phyloP scores from a whole-genome alignment of 1,139 yeast genomes.

The Kodamaea suecica region DNA sequence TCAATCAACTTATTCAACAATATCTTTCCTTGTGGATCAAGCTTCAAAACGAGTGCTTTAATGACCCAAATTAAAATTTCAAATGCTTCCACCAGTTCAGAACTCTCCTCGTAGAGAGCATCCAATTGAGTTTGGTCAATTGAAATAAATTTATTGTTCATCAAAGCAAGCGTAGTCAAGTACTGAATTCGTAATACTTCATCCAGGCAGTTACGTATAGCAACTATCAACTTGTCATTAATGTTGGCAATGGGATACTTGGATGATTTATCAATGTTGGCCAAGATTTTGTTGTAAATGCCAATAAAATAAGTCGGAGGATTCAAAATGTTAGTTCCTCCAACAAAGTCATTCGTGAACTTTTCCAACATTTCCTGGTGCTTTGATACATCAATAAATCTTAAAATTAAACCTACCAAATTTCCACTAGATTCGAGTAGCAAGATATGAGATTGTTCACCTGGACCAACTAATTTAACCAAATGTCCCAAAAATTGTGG shows the following conservation, averaged over 20 bases:
- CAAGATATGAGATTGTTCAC: constrained; percentile 1
- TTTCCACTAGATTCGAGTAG: constrained; percentile 34
- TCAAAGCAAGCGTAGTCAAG: constrained; percentile 54
- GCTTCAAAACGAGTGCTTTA: constrained; percentile 64
- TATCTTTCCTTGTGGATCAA: constrained; percentile 46
- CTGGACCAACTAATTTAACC: constrained; percentile 3
- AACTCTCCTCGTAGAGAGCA: constrained; percentile 2
- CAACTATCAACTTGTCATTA: constrained; percentile 17
- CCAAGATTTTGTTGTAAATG: constrained; percentile 48
- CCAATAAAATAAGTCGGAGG: constrained; percentile 43
- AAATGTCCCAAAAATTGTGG: constrained; percentile 27
- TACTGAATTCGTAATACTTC: constrained; percentile 50
- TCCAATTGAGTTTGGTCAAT: constrained; percentile 3
- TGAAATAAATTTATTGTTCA: constrained; percentile 47
- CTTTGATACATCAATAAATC: constrained; percentile 34
- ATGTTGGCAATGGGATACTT: constrained; percentile 7
- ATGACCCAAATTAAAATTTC: constrained; percentile 67
- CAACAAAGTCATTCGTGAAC: constrained; percentile 24
- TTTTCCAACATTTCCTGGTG: constrained; percentile 40
- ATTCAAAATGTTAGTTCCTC: constrained; percentile 18
- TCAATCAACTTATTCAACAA: constrained; percentile 32
- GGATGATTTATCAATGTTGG: constrained; percentile 45
- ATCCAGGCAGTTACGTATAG: constrained; percentile 16
- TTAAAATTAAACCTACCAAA: constrained; percentile 35
- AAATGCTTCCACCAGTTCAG: constrained; percentile 18